Evolutionary conservation across 768 basidiomycete genomes (phyloP).

Genomic region (Leccinum rimulosum): DNA sequence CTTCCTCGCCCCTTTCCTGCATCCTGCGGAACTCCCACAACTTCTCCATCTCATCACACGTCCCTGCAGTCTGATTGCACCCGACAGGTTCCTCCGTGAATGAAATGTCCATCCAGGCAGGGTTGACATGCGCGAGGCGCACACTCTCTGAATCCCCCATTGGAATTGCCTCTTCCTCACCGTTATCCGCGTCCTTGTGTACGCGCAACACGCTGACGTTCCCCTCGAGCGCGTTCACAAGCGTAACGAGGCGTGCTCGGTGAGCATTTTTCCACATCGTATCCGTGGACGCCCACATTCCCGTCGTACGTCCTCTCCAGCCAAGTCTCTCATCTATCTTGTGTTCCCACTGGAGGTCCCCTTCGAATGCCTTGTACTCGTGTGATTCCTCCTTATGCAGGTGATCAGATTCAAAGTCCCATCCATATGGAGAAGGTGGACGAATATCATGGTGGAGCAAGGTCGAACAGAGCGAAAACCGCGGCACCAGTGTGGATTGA

Average conservation of each 20-base stretch:
- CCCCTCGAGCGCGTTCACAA: conserved; percentile 40
- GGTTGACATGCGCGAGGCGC: conserved; percentile 43
- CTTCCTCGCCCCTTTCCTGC: conserved; percentile 48
- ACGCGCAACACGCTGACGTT: conserved; percentile 41
- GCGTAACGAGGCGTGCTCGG: conserved; percentile 45
- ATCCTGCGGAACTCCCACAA: conserved; percentile 49
- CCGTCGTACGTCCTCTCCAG: conserved; percentile 78
- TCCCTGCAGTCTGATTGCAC: conserved; percentile 34
- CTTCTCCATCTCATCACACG: conserved; percentile 42
- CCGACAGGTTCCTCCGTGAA: conserved; percentile 45
- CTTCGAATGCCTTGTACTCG: conserved; percentile 33
- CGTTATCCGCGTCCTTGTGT: not conserved
- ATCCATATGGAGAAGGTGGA: conserved; percentile 45
- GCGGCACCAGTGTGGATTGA: conserved; percentile 41
- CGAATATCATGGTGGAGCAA: conserved; percentile 55
- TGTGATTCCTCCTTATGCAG: not conserved
- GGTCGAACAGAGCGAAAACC: conserved; percentile 53
- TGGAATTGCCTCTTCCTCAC: conserved; percentile 19
- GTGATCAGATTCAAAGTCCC: conserved; percentile 39
- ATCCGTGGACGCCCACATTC: conserved; percentile 42
- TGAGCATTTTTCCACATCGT: conserved; percentile 52
- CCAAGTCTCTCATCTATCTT: conserved; percentile 60
- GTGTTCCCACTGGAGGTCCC: conserved; percentile 60
- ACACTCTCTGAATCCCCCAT: conserved; percentile 37
- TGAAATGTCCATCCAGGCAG: conserved; percentile 60